These are phyloP conservation scores for Tetrahymena malaccensis DNA, from an alignment of 73 alveolate genomes.

Conservation along the genomic window DNA sequence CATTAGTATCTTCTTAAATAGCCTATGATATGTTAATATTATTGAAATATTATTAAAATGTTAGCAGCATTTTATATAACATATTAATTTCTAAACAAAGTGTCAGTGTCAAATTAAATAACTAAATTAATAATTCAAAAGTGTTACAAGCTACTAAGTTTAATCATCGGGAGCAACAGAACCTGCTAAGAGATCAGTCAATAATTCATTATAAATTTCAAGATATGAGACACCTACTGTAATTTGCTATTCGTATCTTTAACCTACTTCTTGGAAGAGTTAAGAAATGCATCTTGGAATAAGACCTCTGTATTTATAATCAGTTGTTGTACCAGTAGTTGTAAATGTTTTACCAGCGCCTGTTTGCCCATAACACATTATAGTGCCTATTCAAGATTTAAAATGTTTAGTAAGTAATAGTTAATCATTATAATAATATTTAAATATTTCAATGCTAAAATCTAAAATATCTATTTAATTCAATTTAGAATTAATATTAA, in stretches of 20 bases:
- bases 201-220: conserved; percentile 98
- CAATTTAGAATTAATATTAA: background rate
- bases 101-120: background rate
- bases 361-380: conserved; percentile 98
- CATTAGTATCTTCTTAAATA: conserved; percentile 83
- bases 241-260: conserved; percentile 72
- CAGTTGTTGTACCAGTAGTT: conserved; percentile 94
- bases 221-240: conserved; percentile 89
- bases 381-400: conserved; percentile 38
- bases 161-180: background rate
- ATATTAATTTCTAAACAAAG: background rate
- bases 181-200: conserved; percentile 85
- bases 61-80: background rate
- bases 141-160: background rate
- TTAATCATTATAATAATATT: background rate
- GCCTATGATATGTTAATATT: background rate
- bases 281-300: conserved; percentile 94
- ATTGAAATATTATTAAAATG: background rate
- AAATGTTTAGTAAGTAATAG: background rate
- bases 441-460: background rate
- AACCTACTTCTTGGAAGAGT: conserved; percentile 83
- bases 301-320: conserved; percentile 96
- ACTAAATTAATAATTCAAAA: background rate
- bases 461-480: background rate
- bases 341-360: conserved; percentile 99